Conservation (phyloP, 164 flowering plant genomes). For the Cinnamomum chago region DNA sequence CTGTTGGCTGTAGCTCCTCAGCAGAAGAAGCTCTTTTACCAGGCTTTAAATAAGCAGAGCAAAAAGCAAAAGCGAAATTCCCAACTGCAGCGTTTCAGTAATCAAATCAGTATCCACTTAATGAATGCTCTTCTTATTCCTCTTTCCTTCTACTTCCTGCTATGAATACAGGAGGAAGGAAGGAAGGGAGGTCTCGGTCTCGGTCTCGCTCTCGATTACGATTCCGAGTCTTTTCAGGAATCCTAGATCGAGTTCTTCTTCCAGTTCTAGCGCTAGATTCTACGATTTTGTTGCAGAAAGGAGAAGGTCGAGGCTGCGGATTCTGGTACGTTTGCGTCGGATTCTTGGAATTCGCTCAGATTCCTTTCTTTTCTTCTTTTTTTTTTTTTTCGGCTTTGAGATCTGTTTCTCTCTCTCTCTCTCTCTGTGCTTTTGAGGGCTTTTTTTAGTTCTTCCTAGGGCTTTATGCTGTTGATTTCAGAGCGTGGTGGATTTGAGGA, state of each 20-base stretch:
- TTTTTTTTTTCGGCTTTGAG: background rate
- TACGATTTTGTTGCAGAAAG: background rate
- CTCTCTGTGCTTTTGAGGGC: background rate
- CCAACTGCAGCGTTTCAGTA: background rate
- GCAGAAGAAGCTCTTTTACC: background rate
- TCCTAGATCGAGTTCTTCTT: background rate
- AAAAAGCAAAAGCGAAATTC: background rate
- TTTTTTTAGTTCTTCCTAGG: no score
- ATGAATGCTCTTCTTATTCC: background rate
- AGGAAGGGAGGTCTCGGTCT: background rate
- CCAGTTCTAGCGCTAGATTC: background rate
- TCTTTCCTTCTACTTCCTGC: no score
- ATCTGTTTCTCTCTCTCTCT: background rate
- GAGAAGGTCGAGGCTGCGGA: background rate
- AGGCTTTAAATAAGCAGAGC: background rate
- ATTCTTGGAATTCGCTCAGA: background rate
- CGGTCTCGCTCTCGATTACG: background rate
- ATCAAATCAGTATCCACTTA: background rate
- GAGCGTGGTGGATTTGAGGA: background rate
- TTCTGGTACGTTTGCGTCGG: conserved; percentile 2
- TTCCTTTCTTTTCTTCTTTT: no score
- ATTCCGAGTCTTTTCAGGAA: background rate
- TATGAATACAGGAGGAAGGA: background rate
- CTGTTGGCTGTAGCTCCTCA: background rate
- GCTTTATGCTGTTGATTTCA: no score